Evolutionary conservation across 129 eudicot genomes (phyloP), one percentile per base, ranked within the genome.

Genomic region (Arctium lappa): DNA sequence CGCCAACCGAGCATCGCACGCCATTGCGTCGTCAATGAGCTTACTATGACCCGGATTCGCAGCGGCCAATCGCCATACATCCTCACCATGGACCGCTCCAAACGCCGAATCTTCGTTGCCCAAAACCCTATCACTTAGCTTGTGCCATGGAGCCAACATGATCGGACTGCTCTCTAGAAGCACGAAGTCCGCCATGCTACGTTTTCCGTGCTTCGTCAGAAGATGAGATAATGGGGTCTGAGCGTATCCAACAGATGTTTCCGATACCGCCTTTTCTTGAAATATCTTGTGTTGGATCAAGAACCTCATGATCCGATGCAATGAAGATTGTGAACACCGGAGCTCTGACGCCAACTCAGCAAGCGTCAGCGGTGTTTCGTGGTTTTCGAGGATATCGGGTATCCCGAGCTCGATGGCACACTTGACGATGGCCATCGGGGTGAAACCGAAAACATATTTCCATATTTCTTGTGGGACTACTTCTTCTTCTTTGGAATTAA

Each of bases 381-480:
- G 88, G 63, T 76, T 87, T 65, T 92, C 93, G 18, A 94, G 65
- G 74, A 82, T 85, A 22, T 94, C 95, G 0, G 98, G 72, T 38
- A 94, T 90, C 1, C 88, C 88, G 1, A 94, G 89, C 77, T 94
- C 93, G 65, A 91, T 82, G 66, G 92, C 97, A 81, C 97, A 94
- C 80, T 90, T 91, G n/a, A 90, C 89, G 8, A 85, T 85, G 11
- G 95, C 97, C 91, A 90, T 86, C 30, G 89, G 93, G 33, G 91
- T 79, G 68, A 87, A 94, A 11, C 91, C 98, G 42, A 90, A 86
- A 8, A 82, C 82, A 32, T 82, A 86, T 40, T 79, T 78, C 93
- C 97, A 91, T 32, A 89, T 84, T 10, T 89, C 87, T 1, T 80
- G 74, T 34, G 73, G 85, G 18, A 90, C 92, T 69, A 78, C 3